phyloP scores from a whole-genome alignment of 352 stramenopile genomes.

The Thalassiosira hispida region DNA sequence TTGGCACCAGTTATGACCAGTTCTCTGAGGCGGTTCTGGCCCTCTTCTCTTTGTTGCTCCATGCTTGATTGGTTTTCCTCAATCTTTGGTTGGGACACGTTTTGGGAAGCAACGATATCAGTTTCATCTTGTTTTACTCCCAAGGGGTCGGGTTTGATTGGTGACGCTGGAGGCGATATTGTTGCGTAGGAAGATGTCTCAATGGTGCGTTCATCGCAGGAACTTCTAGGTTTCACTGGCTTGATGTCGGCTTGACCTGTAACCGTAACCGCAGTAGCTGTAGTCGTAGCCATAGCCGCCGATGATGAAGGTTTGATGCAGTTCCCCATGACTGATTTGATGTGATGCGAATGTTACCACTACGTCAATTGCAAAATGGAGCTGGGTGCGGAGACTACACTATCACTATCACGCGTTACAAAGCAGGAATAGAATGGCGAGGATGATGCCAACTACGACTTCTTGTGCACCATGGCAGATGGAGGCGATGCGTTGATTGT shows the following conservation, averaged over 20 bases:
- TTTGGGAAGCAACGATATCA: not conserved
- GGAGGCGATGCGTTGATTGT: too few species aligned
- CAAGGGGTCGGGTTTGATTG: not conserved
- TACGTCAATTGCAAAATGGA: too few species aligned
- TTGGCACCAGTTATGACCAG: constrained; percentile 29
- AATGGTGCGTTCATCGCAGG: constrained; percentile 20
- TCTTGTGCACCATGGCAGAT: too few species aligned
- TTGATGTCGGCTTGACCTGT: not conserved
- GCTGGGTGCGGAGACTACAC: too few species aligned
- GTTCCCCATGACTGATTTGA: constrained; percentile 16
- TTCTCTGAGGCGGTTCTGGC: constrained; percentile 37
- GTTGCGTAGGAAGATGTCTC: constrained; percentile 6
- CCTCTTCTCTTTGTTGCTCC: constrained; percentile 48
- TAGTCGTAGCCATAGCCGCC: not conserved
- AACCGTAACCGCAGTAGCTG: not conserved
- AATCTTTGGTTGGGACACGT: not conserved
- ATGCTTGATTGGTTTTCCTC: constrained; percentile 14
- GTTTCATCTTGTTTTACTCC: not conserved
- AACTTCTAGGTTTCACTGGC: not conserved
- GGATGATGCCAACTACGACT: too few species aligned
- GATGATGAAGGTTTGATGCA: constrained; percentile 16
- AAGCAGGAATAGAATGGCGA: too few species aligned
- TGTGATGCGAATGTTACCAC: too few species aligned
- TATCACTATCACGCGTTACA: too few species aligned
- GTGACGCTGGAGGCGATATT: constrained; percentile 3